Evolutionary conservation across 2,329 filamentous ascomycete genomes (phyloP).

Genomic region (Fusarium sp.): DNA sequence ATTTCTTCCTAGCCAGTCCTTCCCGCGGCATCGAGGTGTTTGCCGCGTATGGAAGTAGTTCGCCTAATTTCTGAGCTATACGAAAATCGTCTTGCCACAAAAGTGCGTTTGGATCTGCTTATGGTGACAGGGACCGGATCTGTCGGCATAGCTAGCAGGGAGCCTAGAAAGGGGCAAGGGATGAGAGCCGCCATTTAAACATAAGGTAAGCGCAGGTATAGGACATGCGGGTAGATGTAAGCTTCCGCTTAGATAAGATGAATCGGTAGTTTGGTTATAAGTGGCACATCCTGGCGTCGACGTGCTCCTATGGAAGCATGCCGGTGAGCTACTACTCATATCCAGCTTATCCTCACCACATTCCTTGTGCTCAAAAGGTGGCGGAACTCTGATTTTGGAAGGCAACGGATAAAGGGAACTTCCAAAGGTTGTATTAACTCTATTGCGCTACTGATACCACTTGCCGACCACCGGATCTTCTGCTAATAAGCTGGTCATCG

Average conservation of each 20-base stretch:
- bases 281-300: background rate
- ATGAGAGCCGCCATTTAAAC: background rate
- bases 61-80: background rate
- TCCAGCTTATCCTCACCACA: no score
- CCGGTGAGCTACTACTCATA: no score
- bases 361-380: no score
- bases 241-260: background rate
- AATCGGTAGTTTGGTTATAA: background rate
- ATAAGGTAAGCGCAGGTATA: background rate
- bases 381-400: background rate
- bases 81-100: background rate
- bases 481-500: background rate
- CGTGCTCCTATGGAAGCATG: no score
- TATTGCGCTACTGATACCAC: background rate
- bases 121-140: background rate
- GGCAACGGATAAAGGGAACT: background rate
- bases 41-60: background rate
- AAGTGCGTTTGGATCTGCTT: background rate
- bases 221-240: background rate
- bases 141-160: background rate
- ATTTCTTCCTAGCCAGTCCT: background rate
- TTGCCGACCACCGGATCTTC: background rate
- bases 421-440: background rate
- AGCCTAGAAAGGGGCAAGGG: background rate
- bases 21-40: background rate